phyloP scores from a whole-genome alignment of 257 asterid species.

The Gynochthodes officinalis region DNA sequence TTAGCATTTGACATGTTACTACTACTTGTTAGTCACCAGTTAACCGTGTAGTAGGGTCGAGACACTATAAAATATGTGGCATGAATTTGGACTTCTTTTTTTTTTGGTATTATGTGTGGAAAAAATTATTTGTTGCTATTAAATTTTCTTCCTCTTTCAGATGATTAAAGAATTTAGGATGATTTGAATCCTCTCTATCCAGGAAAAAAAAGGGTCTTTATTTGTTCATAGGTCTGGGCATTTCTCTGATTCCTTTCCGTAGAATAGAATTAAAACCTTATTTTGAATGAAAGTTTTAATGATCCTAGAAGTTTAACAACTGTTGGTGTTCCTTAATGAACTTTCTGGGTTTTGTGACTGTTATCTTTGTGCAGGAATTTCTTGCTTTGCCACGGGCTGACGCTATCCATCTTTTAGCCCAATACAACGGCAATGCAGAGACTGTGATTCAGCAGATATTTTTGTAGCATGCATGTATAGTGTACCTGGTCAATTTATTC shows the following conservation, averaged over 20 bases:
- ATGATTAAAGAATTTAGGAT: neutral
- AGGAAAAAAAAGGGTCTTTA: neutral
- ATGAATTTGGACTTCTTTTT: neutral
- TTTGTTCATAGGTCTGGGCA: neutral
- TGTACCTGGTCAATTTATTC: conserved; percentile 19
- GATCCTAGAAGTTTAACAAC: neutral
- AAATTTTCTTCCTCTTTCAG: neutral
- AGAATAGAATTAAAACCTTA: neutral
- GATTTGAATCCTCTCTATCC: neutral
- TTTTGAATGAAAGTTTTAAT: neutral
- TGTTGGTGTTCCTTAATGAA: neutral
- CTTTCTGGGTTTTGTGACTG: neutral
- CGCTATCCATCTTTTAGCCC: conserved; percentile 93
- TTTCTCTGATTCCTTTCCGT: neutral
- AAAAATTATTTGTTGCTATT: neutral
- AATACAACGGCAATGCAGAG: conserved; percentile 91
- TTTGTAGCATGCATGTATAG: conserved; percentile 25
- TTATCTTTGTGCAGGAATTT: conserved; percentile 65
- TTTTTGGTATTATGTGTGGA: neutral
- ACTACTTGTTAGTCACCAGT: neutral
- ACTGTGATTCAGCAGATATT: conserved; percentile 89
- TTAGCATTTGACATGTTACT: neutral
- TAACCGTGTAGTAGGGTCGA: neutral
- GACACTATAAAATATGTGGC: neutral
- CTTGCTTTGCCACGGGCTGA: conserved; percentile 96